These are phyloP conservation scores for Agapanthus africanus DNA, from an alignment of 106 monocot species.

Conservation along the genomic window DNA sequence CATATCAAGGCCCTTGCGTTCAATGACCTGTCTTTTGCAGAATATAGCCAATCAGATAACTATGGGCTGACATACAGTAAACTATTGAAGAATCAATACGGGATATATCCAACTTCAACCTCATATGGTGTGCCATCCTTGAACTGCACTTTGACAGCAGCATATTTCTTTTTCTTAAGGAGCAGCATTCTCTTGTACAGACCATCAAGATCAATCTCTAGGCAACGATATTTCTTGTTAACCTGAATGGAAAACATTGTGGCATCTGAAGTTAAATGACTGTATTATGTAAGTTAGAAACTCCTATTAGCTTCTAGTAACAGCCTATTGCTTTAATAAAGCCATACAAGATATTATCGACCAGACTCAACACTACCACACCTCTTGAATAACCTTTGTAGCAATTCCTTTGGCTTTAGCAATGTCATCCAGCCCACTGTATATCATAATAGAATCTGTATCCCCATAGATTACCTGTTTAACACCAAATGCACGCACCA, in stretches of 20 bases:
- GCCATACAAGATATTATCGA: background rate
- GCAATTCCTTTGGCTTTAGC: slow-evolving; percentile 76
- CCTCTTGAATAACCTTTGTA: slow-evolving; percentile 92
- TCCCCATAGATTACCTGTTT: slow-evolving; percentile 92
- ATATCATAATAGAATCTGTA: slow-evolving; percentile 98
- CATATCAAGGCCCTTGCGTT: slow-evolving; percentile 94
- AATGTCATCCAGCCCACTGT: slow-evolving; percentile 87
- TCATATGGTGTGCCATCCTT: slow-evolving; percentile 69
- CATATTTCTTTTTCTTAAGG: slow-evolving; percentile 99
- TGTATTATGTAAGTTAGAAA: background rate
- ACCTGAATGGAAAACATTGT: slow-evolving; percentile 33
- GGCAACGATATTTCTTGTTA: slow-evolving; percentile 90
- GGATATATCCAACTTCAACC: slow-evolving; percentile 27
- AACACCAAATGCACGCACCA: background rate
- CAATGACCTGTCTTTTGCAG: slow-evolving; percentile 59
- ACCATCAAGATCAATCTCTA: slow-evolving; percentile 99
- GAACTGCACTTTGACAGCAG: slow-evolving; percentile 81
- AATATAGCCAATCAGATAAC: background rate
- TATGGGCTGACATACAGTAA: background rate
- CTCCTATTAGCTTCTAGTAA: background rate
- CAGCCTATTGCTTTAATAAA: background rate
- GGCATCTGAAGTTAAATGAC: background rate
- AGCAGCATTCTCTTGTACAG: slow-evolving; percentile 97
- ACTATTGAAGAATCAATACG: background rate
- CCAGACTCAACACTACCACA: slow-evolving; percentile 9